A percentile compares a stretch with the other conserved stretches of the same genome.
phyloP scores from a whole-genome alignment of 192 early-diverging fungal species.

The Entophlyctis luteolus region DNA sequence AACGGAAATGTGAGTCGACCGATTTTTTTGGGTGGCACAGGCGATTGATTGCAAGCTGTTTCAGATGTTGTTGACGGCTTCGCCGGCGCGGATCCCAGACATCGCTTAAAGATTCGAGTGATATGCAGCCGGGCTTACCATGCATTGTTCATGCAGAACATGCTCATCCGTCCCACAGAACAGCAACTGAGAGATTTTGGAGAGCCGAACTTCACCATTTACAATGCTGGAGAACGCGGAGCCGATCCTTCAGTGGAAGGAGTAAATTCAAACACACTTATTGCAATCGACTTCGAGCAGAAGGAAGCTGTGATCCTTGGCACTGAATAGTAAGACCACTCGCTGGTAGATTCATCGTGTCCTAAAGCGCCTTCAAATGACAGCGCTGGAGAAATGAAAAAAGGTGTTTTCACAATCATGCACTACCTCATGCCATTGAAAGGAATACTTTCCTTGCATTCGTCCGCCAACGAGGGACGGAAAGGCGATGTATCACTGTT shows the following conservation, averaged over 20 bases:
- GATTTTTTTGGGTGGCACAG: not conserved
- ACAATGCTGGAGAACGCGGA: slow-evolving; percentile 81
- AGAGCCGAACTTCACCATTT: slow-evolving; percentile 86
- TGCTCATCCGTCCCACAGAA: slow-evolving; percentile 85
- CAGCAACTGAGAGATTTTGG: slow-evolving; percentile 84
- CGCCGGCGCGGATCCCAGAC: slow-evolving; percentile 88
- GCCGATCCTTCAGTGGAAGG: slow-evolving; percentile 77
- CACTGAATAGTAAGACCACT: slow-evolving; percentile 64
- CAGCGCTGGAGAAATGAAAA: slow-evolving; percentile 23
- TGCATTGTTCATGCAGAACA: slow-evolving; percentile 92
- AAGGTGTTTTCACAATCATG: slow-evolving; percentile 83
- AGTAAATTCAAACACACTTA: slow-evolving; percentile 81
- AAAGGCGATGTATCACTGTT: slow-evolving; percentile 62
- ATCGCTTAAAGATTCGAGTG: slow-evolving; percentile 87
- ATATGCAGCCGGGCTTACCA: slow-evolving; percentile 87
- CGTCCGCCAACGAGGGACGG: slow-evolving; percentile 82
- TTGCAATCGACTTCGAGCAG: slow-evolving; percentile 80
- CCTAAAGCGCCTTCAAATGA: not conserved
- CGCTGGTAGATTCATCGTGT: not conserved
- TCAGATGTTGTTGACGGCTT: slow-evolving; percentile 82
- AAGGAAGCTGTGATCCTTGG: slow-evolving; percentile 90
- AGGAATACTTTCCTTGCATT: slow-evolving; percentile 72
- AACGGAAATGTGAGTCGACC: not conserved
- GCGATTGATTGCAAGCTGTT: slow-evolving; percentile 6
- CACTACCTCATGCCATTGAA: slow-evolving; percentile 92